These are phyloP conservation scores for Candida chilensis DNA, from an alignment of 805 yeast genomes.

Conservation along the genomic window DNA sequence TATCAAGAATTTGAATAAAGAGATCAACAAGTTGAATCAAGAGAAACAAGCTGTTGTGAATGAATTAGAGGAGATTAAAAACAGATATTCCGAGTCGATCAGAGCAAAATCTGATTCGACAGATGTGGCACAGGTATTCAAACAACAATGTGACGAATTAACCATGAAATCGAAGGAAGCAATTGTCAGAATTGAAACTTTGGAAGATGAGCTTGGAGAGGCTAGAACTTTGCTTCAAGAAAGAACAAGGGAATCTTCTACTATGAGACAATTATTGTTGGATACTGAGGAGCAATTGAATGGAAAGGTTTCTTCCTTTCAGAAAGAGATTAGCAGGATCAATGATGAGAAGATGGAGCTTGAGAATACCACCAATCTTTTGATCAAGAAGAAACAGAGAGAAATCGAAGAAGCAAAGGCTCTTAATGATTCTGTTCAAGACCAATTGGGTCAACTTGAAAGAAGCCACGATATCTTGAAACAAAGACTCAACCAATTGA, in stretches of 20 bases:
- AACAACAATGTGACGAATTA: conserved; percentile 67
- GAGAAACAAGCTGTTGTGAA: conserved; percentile 16
- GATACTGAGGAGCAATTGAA: conserved; percentile 60
- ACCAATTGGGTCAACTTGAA: neutral
- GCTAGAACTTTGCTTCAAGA: conserved; percentile 67
- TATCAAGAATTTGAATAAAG: conserved; percentile 11
- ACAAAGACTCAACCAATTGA: neutral
- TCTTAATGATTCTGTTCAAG: no score
- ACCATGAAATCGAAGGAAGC: conserved; percentile 60
- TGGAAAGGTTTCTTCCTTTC: conserved; percentile 43
- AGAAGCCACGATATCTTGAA: neutral
- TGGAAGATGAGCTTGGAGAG: conserved; percentile 81
- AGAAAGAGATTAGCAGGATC: conserved; percentile 36
- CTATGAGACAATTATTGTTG: conserved; percentile 57
- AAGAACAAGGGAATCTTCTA: conserved; percentile 67
- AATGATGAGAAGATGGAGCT: conserved; percentile 54
- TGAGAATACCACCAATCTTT: conserved; percentile 42
- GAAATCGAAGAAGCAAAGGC: conserved; percentile 14
- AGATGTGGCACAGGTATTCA: conserved; percentile 26
- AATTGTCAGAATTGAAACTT: conserved; percentile 45
- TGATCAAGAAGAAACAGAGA: conserved; percentile 46
- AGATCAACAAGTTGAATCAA: conserved; percentile 26
- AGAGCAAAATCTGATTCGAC: conserved; percentile 17
- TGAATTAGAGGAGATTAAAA: conserved; percentile 17
- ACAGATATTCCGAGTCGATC: conserved; percentile 15